Evolutionary conservation across 1,284 basidiomycete genomes (phyloP), one percentile per base, ranked within the genome.

Genomic region (Vanrija sp.): DNA sequence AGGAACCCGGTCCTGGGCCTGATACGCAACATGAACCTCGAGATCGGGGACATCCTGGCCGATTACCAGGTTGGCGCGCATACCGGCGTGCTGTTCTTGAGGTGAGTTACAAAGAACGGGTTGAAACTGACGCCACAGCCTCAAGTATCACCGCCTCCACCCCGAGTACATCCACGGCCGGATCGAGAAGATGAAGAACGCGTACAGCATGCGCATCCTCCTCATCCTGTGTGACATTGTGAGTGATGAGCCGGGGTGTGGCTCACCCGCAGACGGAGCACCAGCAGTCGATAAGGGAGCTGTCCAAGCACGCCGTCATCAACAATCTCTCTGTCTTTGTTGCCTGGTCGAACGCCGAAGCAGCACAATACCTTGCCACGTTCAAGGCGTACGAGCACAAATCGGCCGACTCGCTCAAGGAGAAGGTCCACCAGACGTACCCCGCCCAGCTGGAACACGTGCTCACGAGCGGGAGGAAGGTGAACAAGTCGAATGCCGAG

Each of bases 51-150:
- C 67, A 94, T 98, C 51, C 80, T 88, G 4, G 85, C 88, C 4
- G 96, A 98, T 72, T 97, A 89, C 71, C 90, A 95, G 72, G 91
- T 96, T n/a, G 93, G 93, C 19, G 81, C 85, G n/a, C 95, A 92
- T 23, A 91, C 90, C 6, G 89, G 92, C n/a, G 86, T 94, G 4
- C 76, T 98, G 24, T 98, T 87, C 67, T 80, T 98, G 45, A 94
- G 90, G 91, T 88, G 54, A 42, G 78, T 47, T 15, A 20, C 14
- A 3, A 56, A 23, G 41, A 4, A 10, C n/a, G 8, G 45, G 14
- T 14, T 20, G 38, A 39, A 18, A 16, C n/a, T 18, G 53, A 31
- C 23, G 35, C 18, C 55, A 1, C 39, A 98, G 94, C 69, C 75
- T 98, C 56, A 88, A 87, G 63, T 98, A 98, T 65, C 94, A 98